Evolutionary conservation across 1,139 yeast genomes (phyloP).

Genomic region (Saccharomycopsis hybrid): DNA sequence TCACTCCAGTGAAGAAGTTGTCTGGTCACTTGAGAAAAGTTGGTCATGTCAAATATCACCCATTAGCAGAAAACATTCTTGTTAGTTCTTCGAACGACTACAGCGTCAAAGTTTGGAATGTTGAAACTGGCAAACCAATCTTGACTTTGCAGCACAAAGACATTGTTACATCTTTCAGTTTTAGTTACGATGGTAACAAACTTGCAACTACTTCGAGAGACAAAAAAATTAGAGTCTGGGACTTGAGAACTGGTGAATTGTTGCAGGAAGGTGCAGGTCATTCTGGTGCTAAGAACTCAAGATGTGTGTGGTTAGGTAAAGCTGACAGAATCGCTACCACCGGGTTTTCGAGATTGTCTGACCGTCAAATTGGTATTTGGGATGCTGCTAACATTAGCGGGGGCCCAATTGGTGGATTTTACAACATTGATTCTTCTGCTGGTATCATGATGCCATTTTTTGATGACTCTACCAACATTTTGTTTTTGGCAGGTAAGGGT

Average conservation of each 20-base stretch:
- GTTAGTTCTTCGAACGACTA: conserved; percentile 91
- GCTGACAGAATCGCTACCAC: conserved; percentile 83
- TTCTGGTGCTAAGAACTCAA: conserved; percentile 83
- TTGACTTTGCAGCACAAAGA: conserved; percentile 81
- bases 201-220: conserved; percentile 92
- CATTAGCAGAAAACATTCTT: conserved; percentile 76
- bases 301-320: conserved; percentile 87
- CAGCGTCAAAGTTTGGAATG: conserved; percentile 85
- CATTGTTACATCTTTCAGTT: conserved; percentile 82
- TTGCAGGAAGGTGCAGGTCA: conserved; percentile 86
- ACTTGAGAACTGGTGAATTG: conserved; percentile 65
- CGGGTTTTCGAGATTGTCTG: conserved; percentile 90
- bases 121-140: conserved; percentile 65
- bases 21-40: conserved; percentile 90
- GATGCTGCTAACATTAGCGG: conserved; percentile 62
- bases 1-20: conserved; percentile 61
- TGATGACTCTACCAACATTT: conserved; percentile 72
- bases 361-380: conserved; percentile 95
- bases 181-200: conserved; percentile 81
- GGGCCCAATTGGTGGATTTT: conserved; percentile 87
- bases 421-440: conserved; percentile 80
- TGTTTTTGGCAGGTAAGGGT: conserved; percentile 94
- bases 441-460: conserved; percentile 90
- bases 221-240: conserved; percentile 87
- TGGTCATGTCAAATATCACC: conserved; percentile 89